Evolutionary conservation across 1,139 yeast species (phyloP), one percentile per base, ranked within the genome.

Genomic region (Saccharomycopsis hybrid): DNA sequence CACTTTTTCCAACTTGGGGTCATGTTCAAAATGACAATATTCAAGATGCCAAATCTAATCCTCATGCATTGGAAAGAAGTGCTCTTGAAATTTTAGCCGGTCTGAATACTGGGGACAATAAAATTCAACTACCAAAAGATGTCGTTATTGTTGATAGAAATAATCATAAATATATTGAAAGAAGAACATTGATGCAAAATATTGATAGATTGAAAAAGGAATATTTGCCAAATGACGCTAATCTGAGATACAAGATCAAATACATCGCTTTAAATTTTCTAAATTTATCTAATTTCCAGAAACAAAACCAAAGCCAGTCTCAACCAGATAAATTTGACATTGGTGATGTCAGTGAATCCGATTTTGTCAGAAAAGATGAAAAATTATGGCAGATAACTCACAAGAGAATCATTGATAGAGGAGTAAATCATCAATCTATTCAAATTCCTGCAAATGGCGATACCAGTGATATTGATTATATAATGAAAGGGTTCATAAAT

Each of bases 361-460:
- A 30, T 37, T 5, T 62, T 2, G 68, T 65, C 37, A 42, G 62
- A 11, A 59, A 59, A 3, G 53, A 58, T 2, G 55, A 65, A 1
- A 60, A 66, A 3, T 57, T 77, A 4, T 73, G 80, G 77, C 58
- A 68, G 1, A 55, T 82, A 0, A 86, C 97, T 0, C 65, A 69
- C 8, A 62, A 70, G 0, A 72, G 97, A 55, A 83, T 92, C 0
- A 50, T 72, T 5, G 61, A 62, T 1, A 74, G 99, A 58, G 97
- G 97, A 1, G 92, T 88, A 61, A 85, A 87, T 57, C 99, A 94
- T 62, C 97, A 89, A 63, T 79, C 94, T 0, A 85, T 94, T 47
- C 82, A 82, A 57, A 74, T 72, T 3, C 64, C 65, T 0, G 62
- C 71, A 1, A 75, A 78, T 54, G 76, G 75, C 5, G 64, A 65